Conservation (phyloP, 169 alveolate species). For the Plasmodium vivax region DNA sequence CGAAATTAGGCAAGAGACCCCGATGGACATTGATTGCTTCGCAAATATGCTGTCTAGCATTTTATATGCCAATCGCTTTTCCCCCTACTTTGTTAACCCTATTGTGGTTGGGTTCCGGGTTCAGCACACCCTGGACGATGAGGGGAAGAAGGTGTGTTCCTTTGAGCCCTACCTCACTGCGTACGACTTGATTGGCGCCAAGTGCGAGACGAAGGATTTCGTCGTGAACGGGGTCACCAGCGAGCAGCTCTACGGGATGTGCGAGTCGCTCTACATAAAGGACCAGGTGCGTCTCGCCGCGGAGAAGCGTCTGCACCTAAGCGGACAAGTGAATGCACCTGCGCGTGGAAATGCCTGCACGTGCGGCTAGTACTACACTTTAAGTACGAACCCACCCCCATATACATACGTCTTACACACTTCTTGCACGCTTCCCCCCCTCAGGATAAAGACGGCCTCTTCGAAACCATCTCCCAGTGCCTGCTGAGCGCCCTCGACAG, state of each 20-base stretch:
- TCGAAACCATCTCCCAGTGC: constrained; percentile 95
- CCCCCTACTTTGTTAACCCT: constrained; percentile 94
- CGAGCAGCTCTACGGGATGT: constrained; percentile 96
- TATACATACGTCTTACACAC: neutral
- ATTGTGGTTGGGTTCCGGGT: constrained; percentile 92
- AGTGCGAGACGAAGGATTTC: constrained; percentile 89
- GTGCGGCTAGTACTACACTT: neutral
- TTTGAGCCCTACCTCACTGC: constrained; percentile 90
- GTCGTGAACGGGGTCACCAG: constrained; percentile 96
- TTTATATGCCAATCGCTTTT: constrained; percentile 91
- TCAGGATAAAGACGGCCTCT: constrained; percentile 90
- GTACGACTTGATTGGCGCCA: constrained; percentile 93
- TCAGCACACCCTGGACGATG: constrained; percentile 50
- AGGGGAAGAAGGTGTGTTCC: constrained; percentile 77
- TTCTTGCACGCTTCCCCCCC: too few species aligned
- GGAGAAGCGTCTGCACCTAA: neutral
- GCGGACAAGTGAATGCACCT: neutral
- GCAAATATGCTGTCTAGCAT: constrained; percentile 92
- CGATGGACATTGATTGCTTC: constrained; percentile 91
- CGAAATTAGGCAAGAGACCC: constrained; percentile 89
- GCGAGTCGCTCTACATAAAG: constrained; percentile 95
- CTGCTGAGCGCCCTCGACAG: constrained; percentile 95
- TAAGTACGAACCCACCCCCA: neutral
- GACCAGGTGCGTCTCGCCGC: constrained; percentile 84
- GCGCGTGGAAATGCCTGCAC: neutral